These are phyloP conservation scores for Candida koratica DNA, from an alignment of 805 yeast species.

Conservation along the genomic window DNA sequence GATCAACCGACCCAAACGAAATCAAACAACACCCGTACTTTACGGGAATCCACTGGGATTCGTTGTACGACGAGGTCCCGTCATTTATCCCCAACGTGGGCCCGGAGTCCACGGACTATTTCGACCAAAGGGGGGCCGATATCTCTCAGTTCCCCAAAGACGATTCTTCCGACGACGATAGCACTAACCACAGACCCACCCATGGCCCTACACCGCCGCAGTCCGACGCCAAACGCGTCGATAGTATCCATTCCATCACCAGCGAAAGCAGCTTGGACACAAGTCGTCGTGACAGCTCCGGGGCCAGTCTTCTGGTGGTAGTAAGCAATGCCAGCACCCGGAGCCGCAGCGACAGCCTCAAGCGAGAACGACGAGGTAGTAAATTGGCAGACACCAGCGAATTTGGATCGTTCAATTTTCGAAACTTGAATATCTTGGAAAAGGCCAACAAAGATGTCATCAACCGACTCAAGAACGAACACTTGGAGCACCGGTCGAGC, in stretches of 20 bases:
- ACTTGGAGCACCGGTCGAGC: conserved; percentile 55
- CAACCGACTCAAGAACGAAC: conserved; percentile 80
- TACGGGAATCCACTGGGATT: conserved; percentile 66
- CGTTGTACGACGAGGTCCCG: conserved; percentile 64
- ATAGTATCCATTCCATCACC: conserved; percentile 9
- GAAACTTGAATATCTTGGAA: conserved; percentile 85
- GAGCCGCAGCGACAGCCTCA: conserved; percentile 19
- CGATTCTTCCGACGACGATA: conserved; percentile 33
- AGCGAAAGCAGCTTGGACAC: conserved; percentile 7
- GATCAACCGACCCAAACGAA: conserved; percentile 74
- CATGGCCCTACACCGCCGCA: no score
- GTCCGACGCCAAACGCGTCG: conserved; percentile 7
- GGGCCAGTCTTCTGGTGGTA: conserved; percentile 19
- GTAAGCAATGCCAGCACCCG: conserved; percentile 14
- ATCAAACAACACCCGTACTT: conserved; percentile 79
- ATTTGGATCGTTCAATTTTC: conserved; percentile 89
- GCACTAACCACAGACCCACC: no score
- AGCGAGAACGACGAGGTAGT: conserved; percentile 68
- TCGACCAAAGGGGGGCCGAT: conserved; percentile 86
- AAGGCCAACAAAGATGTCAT: conserved; percentile 92
- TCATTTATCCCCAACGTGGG: conserved; percentile 78
- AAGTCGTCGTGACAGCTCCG: conserved; percentile 11
- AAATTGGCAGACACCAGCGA: conserved; percentile 69
- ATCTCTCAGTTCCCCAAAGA: conserved; percentile 56
- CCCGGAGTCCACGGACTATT: conserved; percentile 87